These are phyloP conservation scores for Apiospora rasikravindrae DNA, from an alignment of 2,329 filamentous ascomycete species.

Conservation along the genomic window DNA sequence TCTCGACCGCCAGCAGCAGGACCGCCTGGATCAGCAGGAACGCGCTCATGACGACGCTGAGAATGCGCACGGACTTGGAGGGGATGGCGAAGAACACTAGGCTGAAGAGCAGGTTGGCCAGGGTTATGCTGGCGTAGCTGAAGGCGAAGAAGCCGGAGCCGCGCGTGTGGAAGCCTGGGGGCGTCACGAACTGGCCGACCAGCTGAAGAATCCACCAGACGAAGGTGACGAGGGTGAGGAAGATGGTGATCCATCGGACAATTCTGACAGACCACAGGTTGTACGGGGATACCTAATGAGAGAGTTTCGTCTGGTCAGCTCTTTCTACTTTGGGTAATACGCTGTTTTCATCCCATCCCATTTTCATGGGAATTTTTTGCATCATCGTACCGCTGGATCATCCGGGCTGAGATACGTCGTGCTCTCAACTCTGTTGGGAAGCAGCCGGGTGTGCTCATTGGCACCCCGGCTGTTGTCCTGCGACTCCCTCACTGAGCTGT, in stretches of 20 bases:
- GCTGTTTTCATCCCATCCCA: background rate
- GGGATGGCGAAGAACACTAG: slow-evolving; percentile 89
- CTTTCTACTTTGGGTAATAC: background rate
- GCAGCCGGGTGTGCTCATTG: slow-evolving; percentile 67
- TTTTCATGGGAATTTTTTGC: slow-evolving; percentile 32
- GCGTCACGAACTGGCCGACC: slow-evolving; percentile 89
- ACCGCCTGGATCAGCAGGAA: slow-evolving; percentile 78
- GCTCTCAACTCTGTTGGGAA: slow-evolving; percentile 69
- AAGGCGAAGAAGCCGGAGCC: slow-evolving; percentile 95
- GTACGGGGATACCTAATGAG: slow-evolving; percentile 65
- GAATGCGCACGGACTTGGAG: slow-evolving; percentile 76
- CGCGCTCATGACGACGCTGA: slow-evolving; percentile 69
- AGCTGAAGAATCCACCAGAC: slow-evolving; percentile 93
- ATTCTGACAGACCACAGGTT: slow-evolving; percentile 91
- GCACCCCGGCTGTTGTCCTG: slow-evolving; percentile 36
- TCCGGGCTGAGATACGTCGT: slow-evolving; percentile 72
- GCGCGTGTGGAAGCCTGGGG: slow-evolving; percentile 81
- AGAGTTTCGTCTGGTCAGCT: background rate
- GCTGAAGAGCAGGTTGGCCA: slow-evolving; percentile 75
- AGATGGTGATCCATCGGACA: slow-evolving; percentile 76
- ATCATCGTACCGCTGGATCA: slow-evolving; percentile 72
- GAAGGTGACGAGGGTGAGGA: slow-evolving; percentile 77
- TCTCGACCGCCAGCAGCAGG: slow-evolving; percentile 76
- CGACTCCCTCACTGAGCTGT: slow-evolving; percentile 28
- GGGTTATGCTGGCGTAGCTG: slow-evolving; percentile 78